Evolutionary conservation across 805 yeast species (phyloP).

Genomic region (Cyberlindnera sargentensis): DNA sequence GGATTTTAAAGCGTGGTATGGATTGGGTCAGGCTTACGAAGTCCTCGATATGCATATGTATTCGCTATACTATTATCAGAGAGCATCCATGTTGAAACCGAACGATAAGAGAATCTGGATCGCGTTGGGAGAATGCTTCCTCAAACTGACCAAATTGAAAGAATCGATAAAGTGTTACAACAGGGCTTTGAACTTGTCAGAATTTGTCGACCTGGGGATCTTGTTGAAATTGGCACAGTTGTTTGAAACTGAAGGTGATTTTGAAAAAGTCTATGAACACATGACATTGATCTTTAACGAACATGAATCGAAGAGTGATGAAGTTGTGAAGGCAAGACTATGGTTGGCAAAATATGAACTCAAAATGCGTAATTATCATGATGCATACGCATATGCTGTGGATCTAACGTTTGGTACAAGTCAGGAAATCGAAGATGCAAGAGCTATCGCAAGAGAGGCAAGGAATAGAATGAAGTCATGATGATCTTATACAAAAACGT

Average conservation of each 20-base stretch:
- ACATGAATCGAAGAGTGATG: constrained; percentile 60
- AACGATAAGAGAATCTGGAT: constrained; percentile 94
- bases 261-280: constrained; percentile 14
- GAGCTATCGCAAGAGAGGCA: constrained; percentile 76
- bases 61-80: constrained; percentile 86
- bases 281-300: constrained; percentile 49
- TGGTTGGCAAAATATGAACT: constrained; percentile 79
- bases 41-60: constrained; percentile 92
- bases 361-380: constrained; percentile 47
- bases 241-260: constrained; percentile 49
- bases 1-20: constrained; percentile 97
- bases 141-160: constrained; percentile 57
- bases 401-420: constrained; percentile 69
- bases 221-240: constrained; percentile 63
- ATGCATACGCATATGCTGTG: constrained; percentile 67
- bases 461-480: constrained; percentile 39
- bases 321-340: constrained; percentile 69
- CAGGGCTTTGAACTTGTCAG: constrained; percentile 59
- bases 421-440: constrained; percentile 83
- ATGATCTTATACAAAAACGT: neutral
- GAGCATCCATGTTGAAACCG: constrained; percentile 84
- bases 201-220: constrained; percentile 47
- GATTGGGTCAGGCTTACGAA: constrained; percentile 96
- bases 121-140: constrained; percentile 86
- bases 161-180: constrained; percentile 80